Conservation (phyloP, 1,284 basidiomycete species). For the Ustilago xerochloae region DNA sequence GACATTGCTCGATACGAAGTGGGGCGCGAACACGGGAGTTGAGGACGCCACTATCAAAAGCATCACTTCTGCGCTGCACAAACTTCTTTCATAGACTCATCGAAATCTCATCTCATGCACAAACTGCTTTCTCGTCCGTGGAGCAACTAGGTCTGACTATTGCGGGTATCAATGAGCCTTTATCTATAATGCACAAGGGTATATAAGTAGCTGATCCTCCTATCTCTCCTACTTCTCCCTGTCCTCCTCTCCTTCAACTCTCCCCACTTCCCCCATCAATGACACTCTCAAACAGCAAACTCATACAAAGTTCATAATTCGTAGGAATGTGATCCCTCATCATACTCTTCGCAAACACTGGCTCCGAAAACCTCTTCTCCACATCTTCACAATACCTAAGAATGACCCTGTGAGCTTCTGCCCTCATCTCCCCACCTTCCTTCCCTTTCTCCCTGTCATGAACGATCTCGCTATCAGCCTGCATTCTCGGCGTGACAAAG, state of each 20-base stretch:
- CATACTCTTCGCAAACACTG: conserved; percentile 67
- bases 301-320: conserved; percentile 61
- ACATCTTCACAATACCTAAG: conserved; percentile 71
- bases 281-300: conserved; percentile 50
- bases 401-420: conserved; percentile 70
- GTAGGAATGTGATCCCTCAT: conserved; percentile 60
- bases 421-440: conserved; percentile 11
- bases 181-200: neutral
- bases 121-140: neutral
- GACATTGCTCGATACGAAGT: conserved; percentile 36
- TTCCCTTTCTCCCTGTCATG: conserved; percentile 6
- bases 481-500: conserved; percentile 52
- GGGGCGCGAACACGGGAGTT: neutral
- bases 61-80: neutral
- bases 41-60: neutral
- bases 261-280: conserved; percentile 9
- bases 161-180: neutral
- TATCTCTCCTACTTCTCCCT: no score
- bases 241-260: neutral
- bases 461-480: conserved; percentile 32
- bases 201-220: no score
- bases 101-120: neutral
- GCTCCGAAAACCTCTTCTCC: conserved; percentile 71
- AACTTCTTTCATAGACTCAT: neutral
- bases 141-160: neutral